Evolutionary conservation across 2,329 filamentous ascomycete species (phyloP).

Genomic region (Fusarium buharicum): DNA sequence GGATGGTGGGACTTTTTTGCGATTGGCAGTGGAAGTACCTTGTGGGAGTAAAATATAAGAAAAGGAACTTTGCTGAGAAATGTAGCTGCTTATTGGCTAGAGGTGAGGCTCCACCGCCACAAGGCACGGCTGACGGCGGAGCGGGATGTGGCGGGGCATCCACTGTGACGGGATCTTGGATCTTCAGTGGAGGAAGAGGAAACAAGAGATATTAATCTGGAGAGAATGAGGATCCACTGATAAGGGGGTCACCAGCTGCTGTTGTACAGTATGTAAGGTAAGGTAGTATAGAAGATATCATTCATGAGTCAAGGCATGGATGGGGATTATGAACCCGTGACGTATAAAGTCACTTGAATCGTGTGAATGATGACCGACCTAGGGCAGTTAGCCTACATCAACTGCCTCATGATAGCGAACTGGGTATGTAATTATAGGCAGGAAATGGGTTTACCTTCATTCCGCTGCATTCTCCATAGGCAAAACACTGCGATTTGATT

Average conservation of each 20-base stretch:
- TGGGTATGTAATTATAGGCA: not conserved
- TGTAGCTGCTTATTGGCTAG: conserved; percentile 25
- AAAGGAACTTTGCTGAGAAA: conserved; percentile 17
- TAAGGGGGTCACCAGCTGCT: conserved; percentile 16
- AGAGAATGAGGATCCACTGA: conserved; percentile 26
- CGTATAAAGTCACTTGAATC: conserved; percentile 33
- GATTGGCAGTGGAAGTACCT: conserved; percentile 43
- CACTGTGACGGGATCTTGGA: conserved; percentile 19
- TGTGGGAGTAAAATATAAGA: not conserved
- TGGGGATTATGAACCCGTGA: conserved; percentile 27
- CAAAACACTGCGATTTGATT: not conserved
- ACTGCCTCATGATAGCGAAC: conserved; percentile 23
- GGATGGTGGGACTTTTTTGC: conserved; percentile 26
- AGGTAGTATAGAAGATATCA: not conserved
- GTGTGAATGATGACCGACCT: conserved; percentile 19
- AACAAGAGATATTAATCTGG: conserved; percentile 10
- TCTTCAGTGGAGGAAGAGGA: conserved; percentile 1
- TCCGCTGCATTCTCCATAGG: conserved; percentile 7
- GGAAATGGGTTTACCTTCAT: conserved; percentile 1
- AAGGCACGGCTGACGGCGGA: conserved; percentile 33
- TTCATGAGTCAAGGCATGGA: not conserved
- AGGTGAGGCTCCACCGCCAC: conserved; percentile 24
- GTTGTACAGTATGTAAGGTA: not conserved
- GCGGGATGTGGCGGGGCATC: conserved; percentile 43
- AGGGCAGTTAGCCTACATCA: conserved; percentile 10